Conservation (phyloP, 345 rosid species). For the Streptanthus diversifolius region DNA sequence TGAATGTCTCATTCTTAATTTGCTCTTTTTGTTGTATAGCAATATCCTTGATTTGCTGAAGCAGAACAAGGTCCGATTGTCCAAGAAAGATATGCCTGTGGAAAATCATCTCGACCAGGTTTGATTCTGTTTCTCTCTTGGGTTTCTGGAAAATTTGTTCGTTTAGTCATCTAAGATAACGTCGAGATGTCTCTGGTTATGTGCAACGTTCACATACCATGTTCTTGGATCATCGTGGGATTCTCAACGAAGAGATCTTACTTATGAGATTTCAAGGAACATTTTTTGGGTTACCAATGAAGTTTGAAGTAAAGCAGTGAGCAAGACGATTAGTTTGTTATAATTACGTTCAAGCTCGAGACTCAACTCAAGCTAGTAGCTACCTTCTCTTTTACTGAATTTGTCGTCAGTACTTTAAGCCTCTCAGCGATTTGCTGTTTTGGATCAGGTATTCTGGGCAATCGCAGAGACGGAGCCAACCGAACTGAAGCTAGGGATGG, state of each 20-base stretch:
- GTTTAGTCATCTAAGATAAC: slow-evolving; percentile 5
- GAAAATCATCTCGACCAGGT: slow-evolving; percentile 70
- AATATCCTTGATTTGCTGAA: slow-evolving; percentile 58
- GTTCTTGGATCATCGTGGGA: neutral
- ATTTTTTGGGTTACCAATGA: neutral
- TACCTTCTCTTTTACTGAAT: slow-evolving; percentile 2
- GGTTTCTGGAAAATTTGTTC: neutral
- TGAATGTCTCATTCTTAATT: slow-evolving; percentile 14
- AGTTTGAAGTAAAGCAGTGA: neutral
- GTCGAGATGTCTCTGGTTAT: neutral
- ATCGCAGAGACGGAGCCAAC: slow-evolving; percentile 47
- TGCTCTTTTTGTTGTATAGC: slow-evolving; percentile 37
- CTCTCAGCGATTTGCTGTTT: neutral
- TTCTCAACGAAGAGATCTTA: neutral
- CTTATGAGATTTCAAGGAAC: neutral
- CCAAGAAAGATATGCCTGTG: slow-evolving; percentile 44
- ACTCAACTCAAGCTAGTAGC: neutral
- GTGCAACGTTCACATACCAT: neutral
- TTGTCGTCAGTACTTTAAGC: neutral
- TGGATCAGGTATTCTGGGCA: slow-evolving; percentile 47
- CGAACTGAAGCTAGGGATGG: slow-evolving; percentile 53
- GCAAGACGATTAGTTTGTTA: neutral
- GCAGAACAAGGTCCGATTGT: slow-evolving; percentile 42
- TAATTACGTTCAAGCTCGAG: neutral
- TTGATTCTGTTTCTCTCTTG: slow-evolving; percentile 22